Evolutionary conservation across 768 basidiomycete species (phyloP), one percentile per base, ranked within the genome.

Genomic region (Rhodosporidiobolus odoratus): DNA sequence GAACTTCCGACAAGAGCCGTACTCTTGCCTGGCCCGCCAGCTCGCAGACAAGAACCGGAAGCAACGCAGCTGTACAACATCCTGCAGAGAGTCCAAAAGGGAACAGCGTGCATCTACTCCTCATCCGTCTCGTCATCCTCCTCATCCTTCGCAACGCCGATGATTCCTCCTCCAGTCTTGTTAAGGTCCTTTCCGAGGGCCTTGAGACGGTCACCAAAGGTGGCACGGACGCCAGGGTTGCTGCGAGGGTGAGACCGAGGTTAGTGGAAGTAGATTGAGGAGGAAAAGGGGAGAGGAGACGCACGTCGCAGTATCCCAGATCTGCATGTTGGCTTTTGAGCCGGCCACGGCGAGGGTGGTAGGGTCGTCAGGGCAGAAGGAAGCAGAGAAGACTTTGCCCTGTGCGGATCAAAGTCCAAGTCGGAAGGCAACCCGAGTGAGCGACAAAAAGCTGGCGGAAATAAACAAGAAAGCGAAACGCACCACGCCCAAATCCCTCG

Each of bases 311-410:
- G 95, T 85, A 77, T 99, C 95, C 95, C 95, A 99, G 23, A 99
- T 83, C 79, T 98, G 95, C 10, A 99, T 80, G 78, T 89, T 92
- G 2, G 91, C 95, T 77, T 92, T 90, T 4, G 92, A 94, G 19
- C 96, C 96, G 38, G 90, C 95, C 5, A 92, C 93, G 4, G 94
- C 95, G 57, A 99, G 80, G 13, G 91, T 96, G 60, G 97, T 86
- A 2, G 93, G 89, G 76, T 94, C 90, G 78, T 98, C 95, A 0
- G 96, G 95, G 10, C 93, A 97, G 83, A 89, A 98, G 0, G 85
- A 83, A 0, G 88, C 84, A 10, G 93, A 90, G 81, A 99, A 99
- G 12, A 98, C 91, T 83, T 95, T 95, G 80, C 96, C 96, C 94
- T 96, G 72, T n/a, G n/a, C n/a, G n/a, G n/a, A n/a, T n/a, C n/a